These are phyloP conservation scores for Calonectria pseudoreteaudii DNA, from an alignment of 2,329 filamentous ascomycete genomes.

Conservation along the genomic window DNA sequence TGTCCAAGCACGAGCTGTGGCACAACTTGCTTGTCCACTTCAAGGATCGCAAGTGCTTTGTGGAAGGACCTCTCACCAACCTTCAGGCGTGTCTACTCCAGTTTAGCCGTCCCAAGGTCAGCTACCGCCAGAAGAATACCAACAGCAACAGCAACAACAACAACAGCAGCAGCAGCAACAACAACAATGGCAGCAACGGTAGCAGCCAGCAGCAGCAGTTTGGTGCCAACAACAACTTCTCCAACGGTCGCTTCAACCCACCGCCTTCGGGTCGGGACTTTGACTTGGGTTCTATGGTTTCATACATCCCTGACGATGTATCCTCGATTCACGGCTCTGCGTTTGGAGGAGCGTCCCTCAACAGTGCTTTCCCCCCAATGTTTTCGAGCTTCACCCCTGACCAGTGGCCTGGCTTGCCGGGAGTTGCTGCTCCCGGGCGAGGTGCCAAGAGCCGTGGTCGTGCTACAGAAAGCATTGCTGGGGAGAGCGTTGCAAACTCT, in stretches of 20 bases:
- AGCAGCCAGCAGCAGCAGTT: conserved; percentile 72
- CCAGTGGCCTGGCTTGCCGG: conserved; percentile 85
- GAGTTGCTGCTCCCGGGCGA: conserved; percentile 70
- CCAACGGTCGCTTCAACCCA: conserved; percentile 56
- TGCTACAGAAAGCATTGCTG: conserved; percentile 82
- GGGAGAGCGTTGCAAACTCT: conserved; percentile 91
- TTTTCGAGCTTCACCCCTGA: conserved; percentile 93
- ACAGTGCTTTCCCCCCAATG: conserved; percentile 86
- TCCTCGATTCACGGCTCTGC: conserved; percentile 95
- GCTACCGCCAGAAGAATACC: conserved; percentile 87
- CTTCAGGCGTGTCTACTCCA: conserved; percentile 95
- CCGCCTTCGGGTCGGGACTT: conserved; percentile 63
- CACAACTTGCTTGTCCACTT: conserved; percentile 95
- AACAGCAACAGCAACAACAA: conserved; percentile 77
- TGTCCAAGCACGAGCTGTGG: conserved; percentile 98
- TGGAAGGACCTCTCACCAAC: conserved; percentile 94
- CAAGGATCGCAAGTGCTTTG: conserved; percentile 95
- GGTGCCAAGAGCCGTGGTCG: conserved; percentile 76
- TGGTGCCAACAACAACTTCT: conserved; percentile 45
- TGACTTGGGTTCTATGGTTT: conserved; percentile 89
- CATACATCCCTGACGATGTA: conserved; percentile 96
- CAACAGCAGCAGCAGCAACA: no score
- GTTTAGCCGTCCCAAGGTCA: conserved; percentile 93
- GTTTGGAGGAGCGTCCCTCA: conserved; percentile 84
- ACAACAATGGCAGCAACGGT: conserved; percentile 18